A percentile compares a stretch with the other conserved stretches of the same genome.
These are phyloP conservation scores for Mycena galopus DNA, from an alignment of 768 basidiomycete genomes.

Conservation along the genomic window DNA sequence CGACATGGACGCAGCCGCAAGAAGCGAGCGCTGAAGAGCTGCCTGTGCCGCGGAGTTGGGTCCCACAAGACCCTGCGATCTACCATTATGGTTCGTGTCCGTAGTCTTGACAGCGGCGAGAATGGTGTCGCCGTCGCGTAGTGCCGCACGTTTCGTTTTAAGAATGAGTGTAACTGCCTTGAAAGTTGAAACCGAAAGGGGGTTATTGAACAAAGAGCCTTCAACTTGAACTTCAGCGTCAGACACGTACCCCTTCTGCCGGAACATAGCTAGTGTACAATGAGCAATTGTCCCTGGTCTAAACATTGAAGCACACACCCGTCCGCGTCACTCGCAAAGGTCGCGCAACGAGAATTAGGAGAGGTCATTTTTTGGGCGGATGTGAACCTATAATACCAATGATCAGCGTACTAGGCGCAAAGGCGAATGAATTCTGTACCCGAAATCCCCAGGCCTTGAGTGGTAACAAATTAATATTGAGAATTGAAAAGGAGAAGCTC, in stretches of 20 bases:
- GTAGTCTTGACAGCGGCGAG: slow-evolving; percentile 46
- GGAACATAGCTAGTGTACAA: slow-evolving; percentile 48
- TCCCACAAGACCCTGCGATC: no score
- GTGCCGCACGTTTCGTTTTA: slow-evolving; percentile 50
- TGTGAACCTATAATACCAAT: slow-evolving; percentile 39
- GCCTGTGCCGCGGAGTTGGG: no score
- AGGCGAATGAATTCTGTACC: slow-evolving; percentile 26
- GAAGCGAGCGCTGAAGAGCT: no score
- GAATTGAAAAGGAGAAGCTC: neutral
- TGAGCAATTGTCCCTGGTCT: neutral
- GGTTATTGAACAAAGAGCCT: neutral
- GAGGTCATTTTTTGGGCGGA: slow-evolving; percentile 52
- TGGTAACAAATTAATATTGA: neutral
- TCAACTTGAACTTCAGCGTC: neutral
- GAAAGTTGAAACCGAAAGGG: no score
- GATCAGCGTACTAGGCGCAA: no score
- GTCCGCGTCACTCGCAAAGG: slow-evolving; percentile 50
- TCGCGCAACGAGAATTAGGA: slow-evolving; percentile 49
- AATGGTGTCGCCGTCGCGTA: slow-evolving; percentile 51
- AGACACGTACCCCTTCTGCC: slow-evolving; percentile 45
- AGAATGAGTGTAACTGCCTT: slow-evolving; percentile 47
- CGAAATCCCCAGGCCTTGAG: slow-evolving; percentile 48
- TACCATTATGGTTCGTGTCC: no score
- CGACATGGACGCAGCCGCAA: no score
- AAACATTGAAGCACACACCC: slow-evolving; percentile 40